Percentiles rank a stretch among this genome's conserved stretches.
These are phyloP conservation scores for Geotrichum ghanense DNA, from an alignment of 805 yeast genomes.

Conservation along the genomic window DNA sequence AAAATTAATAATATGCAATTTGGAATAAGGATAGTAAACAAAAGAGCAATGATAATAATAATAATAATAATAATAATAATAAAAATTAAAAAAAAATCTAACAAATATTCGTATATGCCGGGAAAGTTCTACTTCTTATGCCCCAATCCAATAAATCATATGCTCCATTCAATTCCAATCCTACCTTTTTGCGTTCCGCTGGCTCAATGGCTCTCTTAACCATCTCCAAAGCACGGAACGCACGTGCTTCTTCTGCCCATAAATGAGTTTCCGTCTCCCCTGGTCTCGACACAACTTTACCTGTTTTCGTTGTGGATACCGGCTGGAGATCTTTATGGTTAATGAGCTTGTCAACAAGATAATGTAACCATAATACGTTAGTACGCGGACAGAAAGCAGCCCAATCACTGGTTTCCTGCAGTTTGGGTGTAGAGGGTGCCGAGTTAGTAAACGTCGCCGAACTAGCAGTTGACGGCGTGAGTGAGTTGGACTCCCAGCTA, in stretches of 20 bases:
- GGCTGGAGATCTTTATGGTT: conserved; percentile 27
- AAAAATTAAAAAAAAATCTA: too few relatives aligned
- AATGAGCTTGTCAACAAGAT: conserved; percentile 40
- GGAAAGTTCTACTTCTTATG: neutral
- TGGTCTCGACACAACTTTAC: too few relatives aligned
- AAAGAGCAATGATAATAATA: too few relatives aligned
- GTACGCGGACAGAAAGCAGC: conserved; percentile 35
- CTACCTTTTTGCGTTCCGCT: neutral
- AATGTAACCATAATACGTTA: conserved; percentile 56
- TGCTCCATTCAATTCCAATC: neutral
- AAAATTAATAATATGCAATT: too few relatives aligned
- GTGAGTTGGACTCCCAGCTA: neutral
- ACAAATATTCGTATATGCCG: too few relatives aligned
- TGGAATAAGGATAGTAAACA: too few relatives aligned
- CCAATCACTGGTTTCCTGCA: conserved; percentile 31
- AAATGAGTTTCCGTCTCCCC: neutral
- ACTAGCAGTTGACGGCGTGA: neutral
- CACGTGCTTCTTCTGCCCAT: conserved; percentile 1
- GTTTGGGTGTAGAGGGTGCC: too few relatives aligned
- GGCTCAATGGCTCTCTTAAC: neutral
- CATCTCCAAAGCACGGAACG: neutral
- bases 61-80: too few relatives aligned
- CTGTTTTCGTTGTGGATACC: too few relatives aligned
- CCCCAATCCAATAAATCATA: neutral
- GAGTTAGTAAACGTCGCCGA: neutral